Evolutionary conservation across 306 rosid genomes (phyloP), one percentile per base, ranked within the genome.

Genomic region (Potentilla sterilis): DNA sequence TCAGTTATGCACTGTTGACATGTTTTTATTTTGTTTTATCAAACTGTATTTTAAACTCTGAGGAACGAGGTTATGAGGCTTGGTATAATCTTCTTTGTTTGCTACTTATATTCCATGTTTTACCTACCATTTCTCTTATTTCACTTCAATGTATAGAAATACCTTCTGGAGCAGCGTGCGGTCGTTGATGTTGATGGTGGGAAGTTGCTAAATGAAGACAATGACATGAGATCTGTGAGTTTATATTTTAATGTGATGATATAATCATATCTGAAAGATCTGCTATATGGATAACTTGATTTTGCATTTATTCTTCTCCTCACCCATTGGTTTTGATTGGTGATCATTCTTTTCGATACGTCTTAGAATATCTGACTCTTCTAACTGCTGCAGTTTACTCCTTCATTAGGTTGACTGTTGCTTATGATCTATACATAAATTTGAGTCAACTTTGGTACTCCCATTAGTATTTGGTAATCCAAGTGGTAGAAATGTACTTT

Each of bases 221-320:
- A 69, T 42, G 96, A 95, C 86, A 79, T 90, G 58, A 89, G 97
- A 95, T 90, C 97, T 74, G 98, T 95, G 84, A 87, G 98, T 84
- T 59, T 79, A 62, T 59, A 71, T 70, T 74, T 70, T 75, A 64
- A 67, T 68, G 75, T 38, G 66, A 14, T n/a, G n/a, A n/a, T n/a
- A 24, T 38, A 28, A 16, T n/a, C 38, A 37, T 37, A 19, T 8
- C 69, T 40, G 40, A 38, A 15, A 64, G 44, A 62, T 13, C 42
- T 32, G 67, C 11, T 24, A 62, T 12, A 57, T 22, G 1, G 10
- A 9, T 57, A 10, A 22, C 15, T 22, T 57, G 35, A 57, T 9
- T 22, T 57, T 57, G 13, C 64, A 57, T 57, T 57, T 57, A 7
- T 57, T 57, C 35, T 57, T 57, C 35, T 57, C 35, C 64, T 11